Evolutionary conservation across 208 protist genomes (phyloP), one percentile per base, ranked within the genome.

Genomic region (Acanthamoeba royreba): DNA sequence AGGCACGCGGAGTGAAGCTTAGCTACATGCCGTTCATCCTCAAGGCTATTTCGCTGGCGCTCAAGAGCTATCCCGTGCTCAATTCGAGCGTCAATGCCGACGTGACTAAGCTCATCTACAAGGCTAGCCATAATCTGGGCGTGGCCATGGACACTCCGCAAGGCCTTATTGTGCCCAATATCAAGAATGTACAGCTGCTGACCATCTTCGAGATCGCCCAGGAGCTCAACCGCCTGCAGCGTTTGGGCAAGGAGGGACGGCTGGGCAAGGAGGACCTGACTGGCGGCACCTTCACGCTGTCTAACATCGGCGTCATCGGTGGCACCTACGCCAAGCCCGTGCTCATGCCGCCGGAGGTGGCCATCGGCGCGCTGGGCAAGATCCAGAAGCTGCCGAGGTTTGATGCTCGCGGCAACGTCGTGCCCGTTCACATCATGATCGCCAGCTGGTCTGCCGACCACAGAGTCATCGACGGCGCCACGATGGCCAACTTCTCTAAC

Each of bases 231-330:
- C 95, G 96, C 15, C 96, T 99, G 2, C 96, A 98, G 55, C 35
- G n/a, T 35, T 66, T 93, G 33, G 93, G 93, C 52, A 1, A 28
- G 38, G 81, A 95, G 81, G 77, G 77, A 40, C 7, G 58, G 46
- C 52, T 95, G 22, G 46, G 47, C 49, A 72, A 72, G 53, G 86
- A 45, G 35, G 88, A 95, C 42, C 90, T 91, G 47, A 77, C 66
- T 15, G 89, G 97, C 35, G 98, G 98, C 85, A 99, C 98, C 42
- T 99, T 99, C 95, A 98, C 98, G 19, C 92, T 99, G 11, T 98
- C 98, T 49, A 99, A 99, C 96, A 99, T 99, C 95, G 99, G 99
- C 33, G 95, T 97, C 19, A 98, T 99, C 86, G 99, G 99, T n/a
- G 98, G 98, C 31, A 99, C 98, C 0, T 98, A 98, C 58, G 94